phyloP scores from a whole-genome alignment of 345 rosid species.

The Citrus australasica region DNA sequence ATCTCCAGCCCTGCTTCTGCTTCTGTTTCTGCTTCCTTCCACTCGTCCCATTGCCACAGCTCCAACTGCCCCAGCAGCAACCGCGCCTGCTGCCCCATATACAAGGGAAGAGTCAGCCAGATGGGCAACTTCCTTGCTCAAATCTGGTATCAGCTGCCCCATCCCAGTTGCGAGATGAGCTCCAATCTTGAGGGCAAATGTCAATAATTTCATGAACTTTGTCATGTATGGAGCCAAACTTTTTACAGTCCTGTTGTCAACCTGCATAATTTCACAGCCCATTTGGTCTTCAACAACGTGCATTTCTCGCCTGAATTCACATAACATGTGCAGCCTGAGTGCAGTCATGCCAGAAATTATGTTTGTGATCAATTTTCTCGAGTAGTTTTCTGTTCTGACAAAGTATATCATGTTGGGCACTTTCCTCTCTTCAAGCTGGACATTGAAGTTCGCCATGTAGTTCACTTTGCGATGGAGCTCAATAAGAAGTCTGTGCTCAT shows the following conservation, averaged over 20 bases:
- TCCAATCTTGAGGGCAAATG: constrained; percentile 89
- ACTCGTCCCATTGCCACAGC: constrained; percentile 45
- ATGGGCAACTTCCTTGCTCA: constrained; percentile 78
- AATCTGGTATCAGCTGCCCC: constrained; percentile 95
- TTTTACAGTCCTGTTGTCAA: constrained; percentile 71
- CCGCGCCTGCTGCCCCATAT: constrained; percentile 80
- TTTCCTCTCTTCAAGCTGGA: constrained; percentile 82
- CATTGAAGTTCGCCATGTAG: constrained; percentile 83
- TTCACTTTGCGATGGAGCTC: constrained; percentile 90
- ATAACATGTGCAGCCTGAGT: constrained; percentile 82
- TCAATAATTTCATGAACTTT: constrained; percentile 77
- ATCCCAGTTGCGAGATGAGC: constrained; percentile 88
- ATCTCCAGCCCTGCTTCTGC: constrained; percentile 39
- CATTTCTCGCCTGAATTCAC: constrained; percentile 86
- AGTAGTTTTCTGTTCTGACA: constrained; percentile 75
- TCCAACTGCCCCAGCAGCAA: constrained; percentile 61
- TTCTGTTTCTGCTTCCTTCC: constrained; percentile 44
- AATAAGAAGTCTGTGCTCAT: constrained; percentile 78
- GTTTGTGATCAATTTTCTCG: constrained; percentile 74
- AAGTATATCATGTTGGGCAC: constrained; percentile 91
- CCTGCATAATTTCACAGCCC: constrained; percentile 87
- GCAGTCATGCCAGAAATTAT: constrained; percentile 82
- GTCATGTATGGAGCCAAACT: constrained; percentile 82
- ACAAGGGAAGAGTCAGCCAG: constrained; percentile 57
- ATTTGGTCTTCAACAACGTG: constrained; percentile 86